Evolutionary conservation across 345 rosid genomes (phyloP), one percentile per base, ranked within the genome.

Genomic region (Murraya koenigii): DNA sequence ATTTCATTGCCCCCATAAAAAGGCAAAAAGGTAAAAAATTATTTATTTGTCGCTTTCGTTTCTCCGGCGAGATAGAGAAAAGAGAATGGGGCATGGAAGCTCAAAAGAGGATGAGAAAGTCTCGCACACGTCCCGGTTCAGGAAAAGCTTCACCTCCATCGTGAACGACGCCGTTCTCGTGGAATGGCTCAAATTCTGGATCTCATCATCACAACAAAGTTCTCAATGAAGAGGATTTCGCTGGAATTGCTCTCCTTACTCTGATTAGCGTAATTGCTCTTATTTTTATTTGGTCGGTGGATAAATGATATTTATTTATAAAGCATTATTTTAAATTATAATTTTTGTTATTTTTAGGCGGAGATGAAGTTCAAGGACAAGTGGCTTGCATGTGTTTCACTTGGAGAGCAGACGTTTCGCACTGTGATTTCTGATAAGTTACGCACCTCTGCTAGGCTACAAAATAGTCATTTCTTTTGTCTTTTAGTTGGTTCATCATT

Each of bases 391-490:
- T 93, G 98, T 74, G 93, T 91, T 80, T 92, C 98, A 5, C 84
- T 95, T 35, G 99, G 99, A 7, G 98, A 93, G 84, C 97, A 90
- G 77, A 89, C 99, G 2, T 95, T 86, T 74, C 94, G 99, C 32
- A 90, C 98, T 0, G 87, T 82, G 1, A 75, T 87, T 82, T 92
- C 99, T 7, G 93, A 90, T 28, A 84, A 91, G 99, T 91, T 88
- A 80, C 85, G 77, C 71, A 8, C 47, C 54, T 19, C 22, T 7
- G 22, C 56, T 17, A 52, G 7, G 7, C 56, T 17, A 17, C 7
- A 52, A 2, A 38, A 25, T 49, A 20, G 38, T 33, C 41, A 28
- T 19, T 38, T 47, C 76, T 19, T 32, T 19, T 23, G n/a, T 32
- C 38, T 6, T 70, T 25, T 49, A 28, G 25, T 55, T 44, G 5